Percentiles rank a stretch among this genome's conserved stretches.
phyloP scores from a whole-genome alignment of 768 basidiomycete genomes.

The Trametes villosa region DNA sequence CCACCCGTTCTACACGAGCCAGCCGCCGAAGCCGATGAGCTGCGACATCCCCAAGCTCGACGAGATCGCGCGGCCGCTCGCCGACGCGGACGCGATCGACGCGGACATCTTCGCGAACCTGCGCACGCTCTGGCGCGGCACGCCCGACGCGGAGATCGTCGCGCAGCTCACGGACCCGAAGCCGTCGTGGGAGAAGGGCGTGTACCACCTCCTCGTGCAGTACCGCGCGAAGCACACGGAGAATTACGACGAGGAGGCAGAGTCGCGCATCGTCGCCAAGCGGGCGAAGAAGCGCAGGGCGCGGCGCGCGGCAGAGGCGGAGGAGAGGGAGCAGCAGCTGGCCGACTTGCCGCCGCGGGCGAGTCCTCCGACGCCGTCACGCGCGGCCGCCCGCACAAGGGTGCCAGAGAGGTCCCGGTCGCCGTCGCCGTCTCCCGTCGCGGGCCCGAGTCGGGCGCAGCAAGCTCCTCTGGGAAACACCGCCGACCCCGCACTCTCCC shows the following conservation, averaged over 20 bases:
- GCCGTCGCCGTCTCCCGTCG: slow-evolving; percentile 15
- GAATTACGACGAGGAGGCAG: slow-evolving; percentile 74
- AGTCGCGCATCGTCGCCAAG: slow-evolving; percentile 41
- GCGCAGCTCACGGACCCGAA: slow-evolving; percentile 65
- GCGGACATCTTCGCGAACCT: slow-evolving; percentile 89
- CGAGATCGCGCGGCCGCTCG: slow-evolving; percentile 71
- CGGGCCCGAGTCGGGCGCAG: slow-evolving; percentile 21
- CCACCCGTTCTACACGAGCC: slow-evolving; percentile 78
- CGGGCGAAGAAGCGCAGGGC: slow-evolving; percentile 40
- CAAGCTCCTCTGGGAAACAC: slow-evolving; percentile 4
- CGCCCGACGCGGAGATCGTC: slow-evolving; percentile 73
- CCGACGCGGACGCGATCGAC: slow-evolving; percentile 70
- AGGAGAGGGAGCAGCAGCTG: slow-evolving; percentile 20
- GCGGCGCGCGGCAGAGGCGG: slow-evolving; percentile 24
- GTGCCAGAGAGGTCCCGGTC: slow-evolving; percentile 20
- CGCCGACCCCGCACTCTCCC: slow-evolving; percentile 2
- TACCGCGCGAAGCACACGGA: slow-evolving; percentile 80
- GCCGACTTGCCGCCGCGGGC: slow-evolving; percentile 53
- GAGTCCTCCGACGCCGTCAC: slow-evolving; percentile 64
- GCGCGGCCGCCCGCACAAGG: slow-evolving; percentile 45
- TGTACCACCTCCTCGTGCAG: slow-evolving; percentile 87
- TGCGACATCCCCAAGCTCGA: slow-evolving; percentile 61
- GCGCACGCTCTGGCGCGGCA: slow-evolving; percentile 88
- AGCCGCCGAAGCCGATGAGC: slow-evolving; percentile 48
- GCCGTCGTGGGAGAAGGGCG: slow-evolving; percentile 93